These are phyloP conservation scores for Phialophora tarda DNA, from an alignment of 2,329 filamentous ascomycete genomes.

Conservation along the genomic window DNA sequence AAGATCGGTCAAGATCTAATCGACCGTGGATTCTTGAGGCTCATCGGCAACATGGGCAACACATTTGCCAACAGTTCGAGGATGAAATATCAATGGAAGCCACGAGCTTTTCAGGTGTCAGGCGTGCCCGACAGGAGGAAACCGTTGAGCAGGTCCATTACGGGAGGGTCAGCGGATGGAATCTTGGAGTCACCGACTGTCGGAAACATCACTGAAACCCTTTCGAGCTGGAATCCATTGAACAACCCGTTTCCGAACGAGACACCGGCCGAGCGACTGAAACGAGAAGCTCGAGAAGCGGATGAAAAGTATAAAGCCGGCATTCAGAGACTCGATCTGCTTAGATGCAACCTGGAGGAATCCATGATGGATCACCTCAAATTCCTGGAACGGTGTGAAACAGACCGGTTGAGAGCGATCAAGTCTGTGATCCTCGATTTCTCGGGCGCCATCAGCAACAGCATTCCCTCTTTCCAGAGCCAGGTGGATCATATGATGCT, in stretches of 20 bases:
- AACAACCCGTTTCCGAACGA: constrained; percentile 93
- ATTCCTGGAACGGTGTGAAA: constrained; percentile 96
- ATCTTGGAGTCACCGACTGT: constrained; percentile 79
- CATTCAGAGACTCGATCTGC: constrained; percentile 83
- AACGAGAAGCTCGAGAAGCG: constrained; percentile 84
- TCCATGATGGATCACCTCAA: constrained; percentile 89
- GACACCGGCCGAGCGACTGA: constrained; percentile 82
- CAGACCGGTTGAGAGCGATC: constrained; percentile 95
- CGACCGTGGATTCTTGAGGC: constrained; percentile 79
- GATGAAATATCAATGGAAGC: constrained; percentile 96
- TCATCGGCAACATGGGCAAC: constrained; percentile 93
- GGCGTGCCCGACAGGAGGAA: constrained; percentile 89
- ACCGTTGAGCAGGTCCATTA: constrained; percentile 73
- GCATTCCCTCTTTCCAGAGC: constrained; percentile 93
- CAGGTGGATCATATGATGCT: constrained; percentile 99
- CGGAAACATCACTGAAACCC: constrained; percentile 82
- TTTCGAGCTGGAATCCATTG: constrained; percentile 90
- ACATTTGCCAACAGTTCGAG: constrained; percentile 97
- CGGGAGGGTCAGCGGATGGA: constrained; percentile 62
- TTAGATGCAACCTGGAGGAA: constrained; percentile 94
- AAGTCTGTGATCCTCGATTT: constrained; percentile 98
- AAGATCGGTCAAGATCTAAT: constrained; percentile 93
- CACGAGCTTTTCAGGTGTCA: constrained; percentile 85
- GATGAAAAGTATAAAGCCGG: constrained; percentile 92
- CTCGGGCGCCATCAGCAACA: constrained; percentile 94